Evolutionary conservation across 2,329 filamentous ascomycete species (phyloP), one percentile per base, ranked within the genome.

Genomic region (Botrytis byssoidea): DNA sequence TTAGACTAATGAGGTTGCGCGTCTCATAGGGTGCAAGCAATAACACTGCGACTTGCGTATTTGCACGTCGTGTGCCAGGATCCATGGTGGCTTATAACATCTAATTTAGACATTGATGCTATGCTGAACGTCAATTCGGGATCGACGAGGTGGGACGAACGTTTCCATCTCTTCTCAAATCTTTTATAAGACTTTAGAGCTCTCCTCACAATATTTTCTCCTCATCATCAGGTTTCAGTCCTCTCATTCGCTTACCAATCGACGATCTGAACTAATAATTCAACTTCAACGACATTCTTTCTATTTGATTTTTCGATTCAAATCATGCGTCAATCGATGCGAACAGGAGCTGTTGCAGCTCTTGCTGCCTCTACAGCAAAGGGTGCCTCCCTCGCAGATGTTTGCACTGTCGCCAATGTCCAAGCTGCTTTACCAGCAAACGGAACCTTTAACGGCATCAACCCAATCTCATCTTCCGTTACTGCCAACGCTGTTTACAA

Each of bases 401-500:
- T 71, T 25, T 71, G 60, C 46, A 66, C 60, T 16, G 48, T 32
- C 25, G n/a, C 44, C 7, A 35, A 66, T 29, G 60, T 71, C 3
- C 59, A 65, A 46, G 59, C 44, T 29, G 57, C 70, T 37, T 48
- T 71, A 44, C 60, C 70, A n/a, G 70, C 70, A 35, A 51, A 65
- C 46, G 48, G 22, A 65, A 48, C 57, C 20, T 51, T 71, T 29
- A 51, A 65, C 29, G 76, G 76, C 35, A 70, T 77, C 51, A 75
- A 71, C 42, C 71, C 77, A 55, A 75, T 84, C 64, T 73, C 81
- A n/a, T 79, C 80, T 7, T 83, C 82, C 0, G 80, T 84, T 32
- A 82, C 81, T 25, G 82, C 82, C 22, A 81, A 78, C 10, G 77
- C 82, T 10, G 79, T 83, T 44, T 81, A 78, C 51, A 83, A 83